These are phyloP conservation scores for Mycena polygramma DNA, from an alignment of 768 basidiomycete species.

Conservation along the genomic window DNA sequence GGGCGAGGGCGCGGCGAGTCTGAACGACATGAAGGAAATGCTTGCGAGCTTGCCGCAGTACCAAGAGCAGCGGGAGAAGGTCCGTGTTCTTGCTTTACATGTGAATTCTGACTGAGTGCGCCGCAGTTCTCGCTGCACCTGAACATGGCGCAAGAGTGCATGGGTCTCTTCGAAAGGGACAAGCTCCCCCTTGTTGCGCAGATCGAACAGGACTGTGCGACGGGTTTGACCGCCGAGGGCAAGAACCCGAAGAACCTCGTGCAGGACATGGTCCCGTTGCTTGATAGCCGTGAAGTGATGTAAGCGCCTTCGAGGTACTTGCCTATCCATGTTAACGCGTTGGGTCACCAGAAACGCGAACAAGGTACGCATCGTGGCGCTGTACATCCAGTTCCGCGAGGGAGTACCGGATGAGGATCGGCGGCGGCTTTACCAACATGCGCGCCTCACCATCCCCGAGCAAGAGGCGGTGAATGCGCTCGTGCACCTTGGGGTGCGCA, in stretches of 20 bases:
- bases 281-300: slow-evolving; percentile 90
- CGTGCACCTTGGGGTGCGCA: slow-evolving; percentile 83
- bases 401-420: slow-evolving; percentile 99
- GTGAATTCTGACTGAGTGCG: neutral
- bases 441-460: slow-evolving; percentile 86
- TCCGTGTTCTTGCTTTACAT: slow-evolving; percentile 42
- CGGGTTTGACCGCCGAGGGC: slow-evolving; percentile 90
- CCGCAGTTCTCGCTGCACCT: slow-evolving; percentile 93
- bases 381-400: slow-evolving; percentile 95
- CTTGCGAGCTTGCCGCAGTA: slow-evolving; percentile 94
- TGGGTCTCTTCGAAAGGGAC: slow-evolving; percentile 91
- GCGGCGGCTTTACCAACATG: slow-evolving; percentile 94
- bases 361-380: slow-evolving; percentile 96
- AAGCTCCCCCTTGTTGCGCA: slow-evolving; percentile 86
- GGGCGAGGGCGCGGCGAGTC: slow-evolving; percentile 85
- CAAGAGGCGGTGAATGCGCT: slow-evolving; percentile 95
- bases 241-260: slow-evolving; percentile 95
- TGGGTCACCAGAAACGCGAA: slow-evolving; percentile 74
- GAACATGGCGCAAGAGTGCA: slow-evolving; percentile 98
- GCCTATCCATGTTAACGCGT: slow-evolving; percentile 7
- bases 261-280: slow-evolving; percentile 98
- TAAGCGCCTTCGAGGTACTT: slow-evolving; percentile 50
- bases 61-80: slow-evolving; percentile 96
- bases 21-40: slow-evolving; percentile 99
- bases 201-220: slow-evolving; percentile 98